Conservation (phyloP, 2,329 filamentous ascomycete genomes). For the Lanzia echinophila region DNA sequence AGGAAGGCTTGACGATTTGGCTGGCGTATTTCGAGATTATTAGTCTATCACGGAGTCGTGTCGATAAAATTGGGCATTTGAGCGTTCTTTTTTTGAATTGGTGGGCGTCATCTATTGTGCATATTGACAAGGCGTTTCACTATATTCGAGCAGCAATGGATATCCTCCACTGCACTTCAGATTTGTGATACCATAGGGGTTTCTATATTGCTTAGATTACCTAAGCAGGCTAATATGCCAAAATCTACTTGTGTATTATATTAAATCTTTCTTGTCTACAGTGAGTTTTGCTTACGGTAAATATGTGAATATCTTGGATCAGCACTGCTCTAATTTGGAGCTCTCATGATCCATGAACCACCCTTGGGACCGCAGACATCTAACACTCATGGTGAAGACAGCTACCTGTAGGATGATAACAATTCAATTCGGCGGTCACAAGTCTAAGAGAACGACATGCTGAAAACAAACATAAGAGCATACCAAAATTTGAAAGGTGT, state of each 20-base stretch:
- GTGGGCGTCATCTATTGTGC: conserved; percentile 17
- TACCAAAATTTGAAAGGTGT: too few relatives aligned
- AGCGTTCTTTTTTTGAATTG: conserved; percentile 14
- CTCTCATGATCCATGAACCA: too few relatives aligned
- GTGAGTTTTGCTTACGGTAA: neutral
- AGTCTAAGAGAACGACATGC: too few relatives aligned
- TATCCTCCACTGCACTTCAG: neutral
- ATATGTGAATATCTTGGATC: too few relatives aligned
- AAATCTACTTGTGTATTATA: neutral
- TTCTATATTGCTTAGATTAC: neutral
- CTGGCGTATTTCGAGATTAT: conserved; percentile 76
- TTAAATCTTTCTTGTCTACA: neutral
- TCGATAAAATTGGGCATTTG: conserved; percentile 9
- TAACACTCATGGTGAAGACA: too few relatives aligned
- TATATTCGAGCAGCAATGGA: conserved; percentile 4
- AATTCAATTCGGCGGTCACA: too few relatives aligned
- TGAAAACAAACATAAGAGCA: too few relatives aligned
- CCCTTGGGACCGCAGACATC: too few relatives aligned
- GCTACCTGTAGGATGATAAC: too few relatives aligned
- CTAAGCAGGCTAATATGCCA: neutral
- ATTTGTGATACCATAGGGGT: conserved; percentile 8
- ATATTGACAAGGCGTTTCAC: conserved; percentile 14
- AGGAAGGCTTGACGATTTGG: conserved; percentile 73
- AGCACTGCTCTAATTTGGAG: too few relatives aligned
- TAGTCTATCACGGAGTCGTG: conserved; percentile 30